Conservation (phyloP, 2,329 filamentous ascomycete genomes). For the Monilinia aucupariae region DNA sequence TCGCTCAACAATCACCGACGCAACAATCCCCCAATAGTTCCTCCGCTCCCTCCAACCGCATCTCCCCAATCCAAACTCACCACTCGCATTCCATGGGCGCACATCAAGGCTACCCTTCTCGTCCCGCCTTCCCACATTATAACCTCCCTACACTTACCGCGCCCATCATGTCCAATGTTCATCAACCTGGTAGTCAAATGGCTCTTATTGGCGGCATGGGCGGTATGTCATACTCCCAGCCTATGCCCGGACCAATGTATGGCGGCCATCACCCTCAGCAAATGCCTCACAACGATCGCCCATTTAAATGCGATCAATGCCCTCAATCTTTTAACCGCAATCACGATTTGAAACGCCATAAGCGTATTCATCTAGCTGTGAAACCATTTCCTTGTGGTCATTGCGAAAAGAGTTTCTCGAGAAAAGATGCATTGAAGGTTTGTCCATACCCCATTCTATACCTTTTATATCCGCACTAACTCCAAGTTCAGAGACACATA, state of each 20-base stretch:
- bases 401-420: conserved; percentile 94
- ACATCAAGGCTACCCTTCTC: conserved; percentile 46
- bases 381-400: conserved; percentile 90
- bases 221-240: conserved; percentile 47
- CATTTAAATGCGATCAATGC: conserved; percentile 92
- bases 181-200: conserved; percentile 67
- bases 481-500: conserved; percentile 51
- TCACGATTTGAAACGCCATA: conserved; percentile 92
- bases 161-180: conserved; percentile 71
- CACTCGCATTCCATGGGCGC: conserved; percentile 47
- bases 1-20: conserved; percentile 46
- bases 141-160: conserved; percentile 58
- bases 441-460: conserved; percentile 35
- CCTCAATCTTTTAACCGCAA: conserved; percentile 93
- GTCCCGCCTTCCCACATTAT: conserved; percentile 46
- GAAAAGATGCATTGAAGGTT: conserved; percentile 97
- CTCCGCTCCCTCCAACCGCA: conserved; percentile 37
- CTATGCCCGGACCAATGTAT: conserved; percentile 51
- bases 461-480: conserved; percentile 28
- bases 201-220: conserved; percentile 54
- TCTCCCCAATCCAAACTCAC: conserved; percentile 38
- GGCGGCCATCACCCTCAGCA: conserved; percentile 47
- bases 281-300: conserved; percentile 65
- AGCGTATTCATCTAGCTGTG: conserved; percentile 87
- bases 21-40: conserved; percentile 41